Base-by-base conservation (phyloP, 352 stramenopile genomes). In the Globisporangium carolinianum region DNA sequence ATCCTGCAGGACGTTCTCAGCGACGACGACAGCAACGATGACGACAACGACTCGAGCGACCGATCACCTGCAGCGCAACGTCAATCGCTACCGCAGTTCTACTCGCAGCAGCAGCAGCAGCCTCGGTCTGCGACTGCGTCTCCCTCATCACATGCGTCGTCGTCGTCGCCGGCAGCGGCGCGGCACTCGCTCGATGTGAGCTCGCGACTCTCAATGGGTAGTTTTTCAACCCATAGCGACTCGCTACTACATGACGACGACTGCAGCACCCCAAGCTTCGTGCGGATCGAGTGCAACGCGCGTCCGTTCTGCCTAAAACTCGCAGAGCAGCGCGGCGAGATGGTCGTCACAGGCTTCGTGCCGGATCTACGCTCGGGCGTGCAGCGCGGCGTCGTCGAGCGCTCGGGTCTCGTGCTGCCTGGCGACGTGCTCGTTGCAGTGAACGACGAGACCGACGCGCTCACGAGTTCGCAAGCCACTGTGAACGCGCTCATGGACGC, bases 351-450 rank as follows among this genome's bases (percentile, higher is more conserved):
- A 24, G 63, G 69, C 5, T 86, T 88, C 55, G 65, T 70, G 1
- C 67, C 60, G 3, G 70, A 76, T 52, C 53, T 63, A 12, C 58
- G 50, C 11, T 51, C 53, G 4, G 53, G 54, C 17, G 61, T 65
- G 14, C 54, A 47, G 0, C 58, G 65, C 7, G 75, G 73, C 17
- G 63, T 66, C 24, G 47, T 86, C 10, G 78, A 88, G 61, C 59
- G 50, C 35, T 73, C 69, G 5, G 68, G 69, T 0, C 58, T 75
- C 3, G 71, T 89, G 10, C 69, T 78, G 3, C 46, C 66, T 15
- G 76, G 79, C 1, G 81, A 91, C 51, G 61, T 85, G n/a, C 59
- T 91, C 8, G 67, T 87, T n/a, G 73, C 64, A 5, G 74, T 91
- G 4, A 84, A 88, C 57, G 69, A 74, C 37, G 65, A 84, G 14